A percentile compares a stretch with the other conserved stretches of the same genome.
Evolutionary conservation across 2,329 filamentous ascomycete genomes (phyloP).

Genomic region (Fusarium begoniae): DNA sequence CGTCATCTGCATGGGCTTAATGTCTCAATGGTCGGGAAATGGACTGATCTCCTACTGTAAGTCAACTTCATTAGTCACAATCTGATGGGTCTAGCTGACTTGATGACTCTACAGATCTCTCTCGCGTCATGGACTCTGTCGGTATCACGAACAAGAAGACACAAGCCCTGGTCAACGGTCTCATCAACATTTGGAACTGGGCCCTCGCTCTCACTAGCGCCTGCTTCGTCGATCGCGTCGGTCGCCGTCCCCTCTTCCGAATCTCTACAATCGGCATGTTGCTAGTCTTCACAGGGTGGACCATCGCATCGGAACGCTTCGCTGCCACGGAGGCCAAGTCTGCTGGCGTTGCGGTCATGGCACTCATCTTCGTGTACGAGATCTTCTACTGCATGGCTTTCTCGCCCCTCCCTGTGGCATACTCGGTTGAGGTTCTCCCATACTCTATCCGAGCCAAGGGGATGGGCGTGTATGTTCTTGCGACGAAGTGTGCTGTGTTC

Average conservation of each 20-base stretch:
- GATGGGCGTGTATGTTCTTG: slow-evolving; percentile 48
- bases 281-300: slow-evolving; percentile 48
- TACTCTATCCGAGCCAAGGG: slow-evolving; percentile 62
- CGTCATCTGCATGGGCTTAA: slow-evolving; percentile 55
- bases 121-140: slow-evolving; percentile 27
- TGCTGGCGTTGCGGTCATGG: slow-evolving; percentile 47
- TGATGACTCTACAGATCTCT: neutral
- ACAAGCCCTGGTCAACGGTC: slow-evolving; percentile 42
- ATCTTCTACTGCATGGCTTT: slow-evolving; percentile 64
- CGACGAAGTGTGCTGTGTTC: slow-evolving; percentile 44
- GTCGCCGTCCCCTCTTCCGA: slow-evolving; percentile 47
- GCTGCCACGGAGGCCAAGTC: slow-evolving; percentile 41
- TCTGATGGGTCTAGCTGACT: rapidly evolving
- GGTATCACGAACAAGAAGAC: slow-evolving; percentile 39
- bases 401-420: slow-evolving; percentile 60
- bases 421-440: slow-evolving; percentile 63
- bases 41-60: slow-evolving; percentile 45
- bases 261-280: slow-evolving; percentile 43
- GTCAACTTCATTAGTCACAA: neutral
- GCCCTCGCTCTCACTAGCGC: slow-evolving; percentile 40
- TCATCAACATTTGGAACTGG: slow-evolving; percentile 45
- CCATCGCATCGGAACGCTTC: slow-evolving; percentile 47
- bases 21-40: slow-evolving; percentile 52
- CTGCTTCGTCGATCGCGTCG: slow-evolving; percentile 41
- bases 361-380: slow-evolving; percentile 50